phyloP scores from a whole-genome alignment of 176 grass and related monocot genomes.

The Oryza brachyantha region DNA sequence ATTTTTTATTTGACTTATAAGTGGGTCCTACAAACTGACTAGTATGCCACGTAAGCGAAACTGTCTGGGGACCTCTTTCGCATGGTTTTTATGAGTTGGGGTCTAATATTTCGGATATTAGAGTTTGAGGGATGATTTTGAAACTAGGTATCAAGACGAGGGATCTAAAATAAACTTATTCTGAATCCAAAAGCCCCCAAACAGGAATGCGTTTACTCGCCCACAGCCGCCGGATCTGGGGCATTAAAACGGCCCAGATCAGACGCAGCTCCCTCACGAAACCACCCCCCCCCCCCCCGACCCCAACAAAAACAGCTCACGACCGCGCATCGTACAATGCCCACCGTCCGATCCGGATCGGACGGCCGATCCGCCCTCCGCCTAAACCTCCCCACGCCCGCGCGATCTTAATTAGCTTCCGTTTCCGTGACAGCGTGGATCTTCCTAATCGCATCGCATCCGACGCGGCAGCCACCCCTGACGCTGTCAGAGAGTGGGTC shows the following conservation, averaged over 20 bases:
- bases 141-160: too few relatives aligned
- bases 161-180: too few relatives aligned
- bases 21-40: too few relatives aligned
- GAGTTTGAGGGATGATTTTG: too few relatives aligned
- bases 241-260: slow-evolving; percentile 29
- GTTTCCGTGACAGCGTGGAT: neutral
- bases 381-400: neutral
- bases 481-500: slow-evolving; percentile 20
- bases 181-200: too few relatives aligned
- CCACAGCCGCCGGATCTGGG: neutral
- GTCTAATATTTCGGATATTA: too few relatives aligned
- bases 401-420: neutral
- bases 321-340: slow-evolving; percentile 9
- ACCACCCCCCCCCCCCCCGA: neutral
- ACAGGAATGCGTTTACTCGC: neutral
- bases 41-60: too few relatives aligned
- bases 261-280: slow-evolving; percentile 12
- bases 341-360: neutral
- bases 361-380: neutral
- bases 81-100: too few relatives aligned
- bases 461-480: slow-evolving; percentile 11
- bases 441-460: slow-evolving; percentile 8
- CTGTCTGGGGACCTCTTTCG: too few relatives aligned
- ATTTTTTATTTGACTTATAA: too few relatives aligned
- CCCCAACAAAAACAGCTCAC: neutral